Evolutionary conservation across 2,329 filamentous ascomycete genomes (phyloP).

Genomic region (Drechslera avenae): DNA sequence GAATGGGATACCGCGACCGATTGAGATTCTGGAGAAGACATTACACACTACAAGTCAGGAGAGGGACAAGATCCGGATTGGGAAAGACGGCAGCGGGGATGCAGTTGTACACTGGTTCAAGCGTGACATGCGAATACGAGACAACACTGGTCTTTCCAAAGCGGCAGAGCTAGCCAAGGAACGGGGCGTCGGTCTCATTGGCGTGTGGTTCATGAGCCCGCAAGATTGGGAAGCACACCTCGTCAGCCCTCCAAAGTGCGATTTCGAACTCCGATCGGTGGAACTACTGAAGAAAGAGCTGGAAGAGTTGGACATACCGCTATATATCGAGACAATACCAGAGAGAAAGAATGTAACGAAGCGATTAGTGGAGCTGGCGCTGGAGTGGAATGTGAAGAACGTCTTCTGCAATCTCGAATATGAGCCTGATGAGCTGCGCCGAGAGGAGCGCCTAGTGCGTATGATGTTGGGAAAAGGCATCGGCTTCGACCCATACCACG

Average conservation of each 20-base stretch:
- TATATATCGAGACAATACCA: conserved; percentile 74
- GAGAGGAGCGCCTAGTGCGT: conserved; percentile 71
- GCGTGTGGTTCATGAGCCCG: conserved; percentile 79
- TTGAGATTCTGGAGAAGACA: conserved; percentile 68
- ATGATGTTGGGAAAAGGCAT: conserved; percentile 67
- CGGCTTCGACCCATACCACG: conserved; percentile 73
- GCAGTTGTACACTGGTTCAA: conserved; percentile 92
- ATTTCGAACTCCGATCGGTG: conserved; percentile 79
- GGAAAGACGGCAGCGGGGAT: conserved; percentile 49
- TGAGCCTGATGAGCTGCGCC: conserved; percentile 84
- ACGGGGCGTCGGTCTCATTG: conserved; percentile 72
- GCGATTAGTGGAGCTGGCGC: conserved; percentile 68
- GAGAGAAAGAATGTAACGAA: conserved; percentile 66
- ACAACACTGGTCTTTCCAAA: conserved; percentile 73
- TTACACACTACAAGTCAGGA: conserved; percentile 64
- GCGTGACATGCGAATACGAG: conserved; percentile 72
- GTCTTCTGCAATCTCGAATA: conserved; percentile 87
- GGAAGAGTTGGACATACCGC: conserved; percentile 72
- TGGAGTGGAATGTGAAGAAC: conserved; percentile 74
- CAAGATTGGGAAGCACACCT: conserved; percentile 85
- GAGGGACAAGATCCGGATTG: conserved; percentile 55
- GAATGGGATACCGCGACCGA: conserved; percentile 72
- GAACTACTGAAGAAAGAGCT: conserved; percentile 69
- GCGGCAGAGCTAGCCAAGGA: conserved; percentile 71
- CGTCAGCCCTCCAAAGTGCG: conserved; percentile 72